A percentile compares a stretch with the other conserved stretches of the same genome.
These are phyloP conservation scores for Cladosporium austrohemisphaericum DNA, from an alignment of 2,329 filamentous ascomycete genomes.

Conservation along the genomic window DNA sequence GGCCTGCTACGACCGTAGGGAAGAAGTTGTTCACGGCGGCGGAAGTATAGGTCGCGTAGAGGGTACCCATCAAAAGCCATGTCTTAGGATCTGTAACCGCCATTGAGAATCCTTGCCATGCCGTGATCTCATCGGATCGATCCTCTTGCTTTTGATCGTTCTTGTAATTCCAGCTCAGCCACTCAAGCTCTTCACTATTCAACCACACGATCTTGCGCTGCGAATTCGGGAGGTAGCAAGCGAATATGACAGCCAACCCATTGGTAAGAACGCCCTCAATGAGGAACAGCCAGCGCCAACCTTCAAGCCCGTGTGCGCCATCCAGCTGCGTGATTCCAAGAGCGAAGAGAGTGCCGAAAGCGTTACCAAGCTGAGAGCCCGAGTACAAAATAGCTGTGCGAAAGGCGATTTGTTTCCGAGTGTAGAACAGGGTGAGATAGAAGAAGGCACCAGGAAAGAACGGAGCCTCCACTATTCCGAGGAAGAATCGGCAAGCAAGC, in stretches of 20 bases:
- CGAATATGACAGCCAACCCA: slow-evolving; percentile 12
- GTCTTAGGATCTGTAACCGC: slow-evolving; percentile 49
- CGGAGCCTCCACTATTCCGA: slow-evolving; percentile 49
- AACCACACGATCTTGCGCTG: slow-evolving; percentile 53
- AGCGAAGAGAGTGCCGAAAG: slow-evolving; percentile 50
- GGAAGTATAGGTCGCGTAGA: slow-evolving; percentile 49
- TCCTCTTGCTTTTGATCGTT: slow-evolving; percentile 48
- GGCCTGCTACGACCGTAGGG: slow-evolving; percentile 59
- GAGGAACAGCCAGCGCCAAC: slow-evolving; percentile 42
- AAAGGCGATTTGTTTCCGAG: slow-evolving; percentile 39
- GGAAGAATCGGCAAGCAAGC: slow-evolving; percentile 47
- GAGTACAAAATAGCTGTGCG: slow-evolving; percentile 24
- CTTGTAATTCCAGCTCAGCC: slow-evolving; percentile 51
- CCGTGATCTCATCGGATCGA: slow-evolving; percentile 35
- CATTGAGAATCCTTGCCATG: slow-evolving; percentile 47
- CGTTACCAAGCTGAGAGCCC: slow-evolving; percentile 38
- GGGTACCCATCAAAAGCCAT: slow-evolving; percentile 53
- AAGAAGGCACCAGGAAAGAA: slow-evolving; percentile 50
- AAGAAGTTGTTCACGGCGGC: slow-evolving; percentile 65
- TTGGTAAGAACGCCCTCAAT: slow-evolving; percentile 32
- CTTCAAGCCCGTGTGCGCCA: slow-evolving; percentile 37
- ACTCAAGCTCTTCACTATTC: slow-evolving; percentile 48
- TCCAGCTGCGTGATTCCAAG: slow-evolving; percentile 42
- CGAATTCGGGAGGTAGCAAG: slow-evolving; percentile 48
- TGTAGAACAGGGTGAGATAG: slow-evolving; percentile 49